Base-by-base conservation (phyloP, 2,329 filamentous ascomycete genomes). In the Penicillium sclerotiorum region DNA sequence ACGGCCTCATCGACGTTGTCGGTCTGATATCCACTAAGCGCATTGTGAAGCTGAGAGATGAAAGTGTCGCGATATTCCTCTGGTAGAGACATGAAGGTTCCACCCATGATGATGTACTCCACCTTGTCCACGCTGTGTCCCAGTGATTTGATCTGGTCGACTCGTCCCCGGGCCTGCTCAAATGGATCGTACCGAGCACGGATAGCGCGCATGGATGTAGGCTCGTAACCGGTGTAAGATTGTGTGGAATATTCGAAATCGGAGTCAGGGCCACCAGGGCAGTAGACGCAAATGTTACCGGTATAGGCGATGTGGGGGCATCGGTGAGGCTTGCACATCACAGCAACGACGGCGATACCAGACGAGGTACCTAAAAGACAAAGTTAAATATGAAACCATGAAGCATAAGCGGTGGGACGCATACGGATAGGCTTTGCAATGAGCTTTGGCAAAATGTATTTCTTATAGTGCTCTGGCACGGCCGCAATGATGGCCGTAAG, bases 191-290 rank as follows among this genome's bases (percentile, higher is more conserved):
- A 99, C 43, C 95, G 85, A 25, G 94, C 94, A 55, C 95, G 87
- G 60, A 99, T 99, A 43, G 94, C 94, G 62, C 94, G 87, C 94
- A 99, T 99, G 3, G 92, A 96, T 0, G 94, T 99, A 2, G 94
- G 94, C 68, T 99, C 94, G 70, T 99, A 99, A 47, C 94, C 94
- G 0, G 94, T 99, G 69, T 99, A 99, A 5, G 93, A 97, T 70
- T 99, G 94, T 8, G 94, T 99, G 64, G 92, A 96, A 74, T 99
- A 99, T 73, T 99, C 94, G 65, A 99, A 99, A 68, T 99, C 95
- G 42, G 92, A 96, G 68, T 99, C 94, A 8, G 95, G 95, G 1
- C 94, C 94, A 59, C 94, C 94, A 8, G 94, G 94, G 67, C 94
- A 99, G 75, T 99, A 99, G 53, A 99, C 94, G 72, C 94, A 99